Evolutionary conservation across 768 basidiomycete species (phyloP).

Genomic region (Lyophyllum atratum): DNA sequence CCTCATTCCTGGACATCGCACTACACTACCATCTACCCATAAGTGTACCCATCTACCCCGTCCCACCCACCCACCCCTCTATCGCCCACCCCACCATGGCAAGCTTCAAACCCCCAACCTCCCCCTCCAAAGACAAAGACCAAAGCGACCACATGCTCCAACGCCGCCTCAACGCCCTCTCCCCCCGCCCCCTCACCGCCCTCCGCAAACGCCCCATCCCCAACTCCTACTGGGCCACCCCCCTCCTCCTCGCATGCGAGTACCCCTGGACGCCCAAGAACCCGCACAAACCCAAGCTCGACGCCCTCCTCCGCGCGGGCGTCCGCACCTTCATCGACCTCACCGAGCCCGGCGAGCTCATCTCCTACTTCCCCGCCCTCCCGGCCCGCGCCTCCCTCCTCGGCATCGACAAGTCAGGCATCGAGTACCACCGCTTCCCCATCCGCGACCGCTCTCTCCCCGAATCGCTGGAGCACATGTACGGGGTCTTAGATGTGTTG

Average conservation of each 20-base stretch:
- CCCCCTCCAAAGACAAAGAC: conserved; percentile 10
- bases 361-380: conserved; percentile 62
- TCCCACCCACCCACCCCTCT: too few species aligned
- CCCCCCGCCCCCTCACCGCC: conserved; percentile 23
- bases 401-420: conserved; percentile 50
- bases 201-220: conserved; percentile 60
- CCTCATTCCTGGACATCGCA: conserved; percentile 4
- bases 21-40: too few species aligned
- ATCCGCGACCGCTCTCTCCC: conserved; percentile 75
- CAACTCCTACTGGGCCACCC: conserved; percentile 86
- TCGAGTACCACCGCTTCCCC: conserved; percentile 80
- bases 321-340: conserved; percentile 84
- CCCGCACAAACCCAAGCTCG: conserved; percentile 65
- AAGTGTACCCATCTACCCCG: conserved; percentile 1
- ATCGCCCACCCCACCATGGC: conserved; percentile 9
- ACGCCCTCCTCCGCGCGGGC: conserved; percentile 69
- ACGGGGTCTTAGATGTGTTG: conserved; percentile 57
- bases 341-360: conserved; percentile 78
- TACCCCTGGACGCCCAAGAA: conserved; percentile 74
- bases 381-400: conserved; percentile 52
- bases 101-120: conserved; percentile 1
- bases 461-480: conserved; percentile 57
- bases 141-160: conserved; percentile 6
- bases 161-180: conserved; percentile 18
- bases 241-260: conserved; percentile 74